Conservation (phyloP, 345 rosid genomes). For the Brassica nigra region DNA sequence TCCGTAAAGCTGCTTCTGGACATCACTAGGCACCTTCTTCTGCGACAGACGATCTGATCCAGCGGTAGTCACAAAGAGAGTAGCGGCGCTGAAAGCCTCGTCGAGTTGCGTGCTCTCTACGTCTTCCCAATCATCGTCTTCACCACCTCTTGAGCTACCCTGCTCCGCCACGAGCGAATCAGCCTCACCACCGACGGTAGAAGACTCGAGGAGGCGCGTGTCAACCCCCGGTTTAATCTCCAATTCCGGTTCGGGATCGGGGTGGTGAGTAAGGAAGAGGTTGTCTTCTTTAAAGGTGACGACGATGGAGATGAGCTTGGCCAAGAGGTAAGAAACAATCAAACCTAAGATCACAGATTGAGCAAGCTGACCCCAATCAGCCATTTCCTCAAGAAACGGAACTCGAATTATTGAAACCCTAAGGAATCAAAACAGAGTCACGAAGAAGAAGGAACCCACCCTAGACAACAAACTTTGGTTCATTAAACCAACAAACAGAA, state of each 20-base stretch:
- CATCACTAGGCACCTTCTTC: conserved; percentile 59
- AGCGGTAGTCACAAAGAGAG: conserved; percentile 64
- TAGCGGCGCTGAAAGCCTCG: conserved; percentile 81
- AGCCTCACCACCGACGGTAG: conserved; percentile 36
- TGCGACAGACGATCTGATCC: conserved; percentile 62
- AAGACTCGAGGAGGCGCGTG: conserved; percentile 28
- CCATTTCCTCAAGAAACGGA: conserved; percentile 39
- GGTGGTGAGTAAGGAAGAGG: conserved; percentile 54
- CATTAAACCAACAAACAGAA: not conserved
- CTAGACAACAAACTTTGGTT: conserved; percentile 16
- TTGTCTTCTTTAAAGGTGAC: conserved; percentile 79
- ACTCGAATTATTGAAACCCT: not conserved
- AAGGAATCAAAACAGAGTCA: conserved; percentile 15
- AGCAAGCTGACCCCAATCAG: conserved; percentile 72
- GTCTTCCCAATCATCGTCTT: conserved; percentile 90
- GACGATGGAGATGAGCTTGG: conserved; percentile 84
- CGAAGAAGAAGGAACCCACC: conserved; percentile 4
- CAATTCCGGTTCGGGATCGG: conserved; percentile 12
- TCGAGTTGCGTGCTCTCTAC: conserved; percentile 92
- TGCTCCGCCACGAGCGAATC: conserved; percentile 73
- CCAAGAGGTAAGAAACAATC: conserved; percentile 81
- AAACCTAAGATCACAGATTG: conserved; percentile 79
- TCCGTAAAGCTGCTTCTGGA: conserved; percentile 79
- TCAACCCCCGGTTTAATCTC: conserved; percentile 36
- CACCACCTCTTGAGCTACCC: conserved; percentile 73